Evolutionary conservation across 2,329 filamentous ascomycete genomes (phyloP), one percentile per base, ranked within the genome.

Genomic region (Macrophomina pseudophaseolina): DNA sequence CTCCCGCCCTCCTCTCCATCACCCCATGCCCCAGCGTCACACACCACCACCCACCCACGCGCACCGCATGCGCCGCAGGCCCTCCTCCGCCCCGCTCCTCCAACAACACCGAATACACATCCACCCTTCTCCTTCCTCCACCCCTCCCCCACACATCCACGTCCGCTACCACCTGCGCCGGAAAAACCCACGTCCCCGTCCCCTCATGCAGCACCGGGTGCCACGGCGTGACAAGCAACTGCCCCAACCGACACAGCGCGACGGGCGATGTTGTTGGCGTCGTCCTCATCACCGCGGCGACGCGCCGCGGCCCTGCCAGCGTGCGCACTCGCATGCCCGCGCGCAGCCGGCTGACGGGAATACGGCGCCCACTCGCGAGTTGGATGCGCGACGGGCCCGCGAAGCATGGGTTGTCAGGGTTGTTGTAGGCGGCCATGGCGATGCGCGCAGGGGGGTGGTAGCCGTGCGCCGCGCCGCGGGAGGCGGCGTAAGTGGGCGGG

Each of bases 21-120:
- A 88, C 52, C 0, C 87, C 87, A 70, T 90, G 87, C 0, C 87
- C 88, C 12, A 90, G 76, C 0, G 87, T 86, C 1, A 87, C 86
- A 14, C 83, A 87, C 82, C 84, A 86, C 51, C 79, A 59, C 5
- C 70, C 73, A 12, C 70, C 71, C 11, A 77, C 68, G n/a, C 76
- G 68, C 35, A 89, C 76, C 0, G 85, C 84, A 70, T 89, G 86
- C 0, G 83, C 82, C 7, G 80, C 79, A 0, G 74, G 52, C 64
- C 81, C 75, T 1, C 54, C 56, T 68, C 84, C 81, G 23, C 23
- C 23, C 23, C 23, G 23, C 1, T 77, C 77, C 74, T 87, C 80
- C 18, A 90, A 75, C 18, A 89, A 72, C 1, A 89, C 76, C 0
- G 87, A 89, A 76, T 87, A 89, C 5, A 89, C 79, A 2, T 73